Evolutionary conservation across 75 land plant genomes (phyloP).

Genomic region (Pinus tabuliformis): DNA sequence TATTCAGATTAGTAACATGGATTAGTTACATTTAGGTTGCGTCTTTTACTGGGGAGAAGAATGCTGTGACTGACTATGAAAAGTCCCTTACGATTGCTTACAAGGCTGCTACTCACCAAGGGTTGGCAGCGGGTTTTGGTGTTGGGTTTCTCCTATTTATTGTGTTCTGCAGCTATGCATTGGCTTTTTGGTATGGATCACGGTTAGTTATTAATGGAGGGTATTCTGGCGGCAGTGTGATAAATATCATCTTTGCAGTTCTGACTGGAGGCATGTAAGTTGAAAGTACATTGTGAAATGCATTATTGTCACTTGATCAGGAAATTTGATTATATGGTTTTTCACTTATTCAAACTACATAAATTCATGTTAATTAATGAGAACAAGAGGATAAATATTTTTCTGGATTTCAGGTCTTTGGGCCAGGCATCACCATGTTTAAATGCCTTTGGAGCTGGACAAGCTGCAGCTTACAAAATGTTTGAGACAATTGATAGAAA

Average conservation of each 20-base stretch:
- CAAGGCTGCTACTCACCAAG: conserved; percentile 54
- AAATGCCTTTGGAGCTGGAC: conserved; percentile 78
- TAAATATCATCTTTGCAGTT: conserved; percentile 76
- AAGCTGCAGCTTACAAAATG: conserved; percentile 95
- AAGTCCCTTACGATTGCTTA: conserved; percentile 60
- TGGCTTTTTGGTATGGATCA: conserved; percentile 86
- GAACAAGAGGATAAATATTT: background rate
- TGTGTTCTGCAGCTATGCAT: conserved; percentile 57
- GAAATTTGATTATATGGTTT: no score
- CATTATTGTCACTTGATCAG: background rate
- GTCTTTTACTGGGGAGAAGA: conserved; percentile 87
- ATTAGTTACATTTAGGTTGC: conserved; percentile 43
- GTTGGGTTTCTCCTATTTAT: conserved; percentile 52
- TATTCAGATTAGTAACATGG: no score
- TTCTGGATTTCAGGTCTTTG: conserved; percentile 44
- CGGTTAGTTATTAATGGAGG: conserved; percentile 56
- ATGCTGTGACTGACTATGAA: conserved; percentile 58
- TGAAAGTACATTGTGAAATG: background rate
- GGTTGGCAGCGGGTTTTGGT: conserved; percentile 67
- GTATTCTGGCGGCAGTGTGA: conserved; percentile 65
- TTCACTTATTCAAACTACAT: background rate
- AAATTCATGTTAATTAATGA: background rate
- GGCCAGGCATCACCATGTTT: conserved; percentile 87
- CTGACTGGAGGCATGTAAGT: conserved; percentile 88
- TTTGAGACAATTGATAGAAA: conserved; percentile 83